Evolutionary conservation across 768 basidiomycete species (phyloP), one percentile per base, ranked within the genome.

Genomic region (Xerocomus brunneocitrinus): DNA sequence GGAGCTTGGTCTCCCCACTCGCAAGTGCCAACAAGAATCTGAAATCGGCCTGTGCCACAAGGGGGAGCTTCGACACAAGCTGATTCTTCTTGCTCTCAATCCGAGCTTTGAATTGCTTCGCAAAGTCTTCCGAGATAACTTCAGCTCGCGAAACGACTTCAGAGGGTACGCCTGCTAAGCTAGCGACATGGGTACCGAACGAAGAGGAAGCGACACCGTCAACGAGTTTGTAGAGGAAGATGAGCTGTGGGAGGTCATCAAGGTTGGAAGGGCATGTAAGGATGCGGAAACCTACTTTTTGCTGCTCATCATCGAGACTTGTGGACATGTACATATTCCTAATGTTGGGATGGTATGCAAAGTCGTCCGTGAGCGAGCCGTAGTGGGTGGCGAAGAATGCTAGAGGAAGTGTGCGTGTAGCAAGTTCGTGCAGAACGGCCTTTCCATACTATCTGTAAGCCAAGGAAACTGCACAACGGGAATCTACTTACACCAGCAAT

Each of bases 331-430:
- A 85, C 87, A 95, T 95, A 51, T 86, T 90, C 52, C 91, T 78
- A 59, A 98, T 89, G 63, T 95, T 97, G 1, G 91, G 89, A 64
- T 95, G 91, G 61, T 92, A 91, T 3, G 80, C 79, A 67, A 89
- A 98, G 66, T 98, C 95, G 61, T 97, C 91, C 8, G 95, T 97
- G 40, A 98, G 76, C 1, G 93, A 90, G 3, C 93, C 93, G 60
- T 98, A 99, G 70, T 99, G 97, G 0, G 97, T 99, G 34, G 97
- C 95, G 63, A 99, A 99, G 76, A 98, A 97, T 2, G 91, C 87
- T 27, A 98, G 73, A 10, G 95, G 87, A 5, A 97, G 74, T 0
- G 91, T 94, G 62, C 91, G 91, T 0, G 95, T 97, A 1, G 97
- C 92, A 14, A 99, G 79, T 65, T 95, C 84, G 67, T 99, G 97